phyloP scores from a whole-genome alignment of 257 asterid species.

The Asclepias syriaca region DNA sequence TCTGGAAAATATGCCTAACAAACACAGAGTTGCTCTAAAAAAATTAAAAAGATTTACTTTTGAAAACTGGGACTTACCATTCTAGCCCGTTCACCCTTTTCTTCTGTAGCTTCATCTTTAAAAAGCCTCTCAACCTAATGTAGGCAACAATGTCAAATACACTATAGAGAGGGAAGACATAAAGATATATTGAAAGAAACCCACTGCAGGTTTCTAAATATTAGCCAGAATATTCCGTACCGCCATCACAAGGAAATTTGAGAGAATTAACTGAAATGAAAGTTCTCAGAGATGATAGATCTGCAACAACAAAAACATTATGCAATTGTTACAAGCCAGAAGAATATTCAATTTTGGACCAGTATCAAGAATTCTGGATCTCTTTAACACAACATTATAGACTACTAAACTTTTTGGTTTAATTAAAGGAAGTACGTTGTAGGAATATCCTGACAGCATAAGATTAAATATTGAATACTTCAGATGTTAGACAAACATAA shows the following conservation, averaged over 20 bases:
- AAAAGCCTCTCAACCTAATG: conserved; percentile 55
- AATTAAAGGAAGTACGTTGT: background rate
- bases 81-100: conserved; percentile 95
- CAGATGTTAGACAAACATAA: background rate
- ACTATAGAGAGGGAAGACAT: background rate
- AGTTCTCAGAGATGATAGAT: conserved; percentile 9
- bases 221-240: conserved; percentile 5
- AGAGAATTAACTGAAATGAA: background rate
- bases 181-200: background rate
- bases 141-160: background rate
- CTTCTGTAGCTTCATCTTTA: conserved; percentile 92
- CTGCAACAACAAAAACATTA: background rate
- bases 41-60: background rate
- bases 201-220: background rate
- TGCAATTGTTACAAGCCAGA: background rate
- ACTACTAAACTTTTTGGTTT: background rate
- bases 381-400: background rate
- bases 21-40: background rate
- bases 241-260: conserved; percentile 12
- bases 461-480: background rate
- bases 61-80: conserved; percentile 47
- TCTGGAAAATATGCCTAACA: background rate
- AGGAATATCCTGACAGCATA: background rate
- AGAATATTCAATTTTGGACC: background rate
- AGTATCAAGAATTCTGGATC: background rate